Evolutionary conservation across 768 basidiomycete genomes (phyloP).

Genomic region (Phanerochaete sordida): DNA sequence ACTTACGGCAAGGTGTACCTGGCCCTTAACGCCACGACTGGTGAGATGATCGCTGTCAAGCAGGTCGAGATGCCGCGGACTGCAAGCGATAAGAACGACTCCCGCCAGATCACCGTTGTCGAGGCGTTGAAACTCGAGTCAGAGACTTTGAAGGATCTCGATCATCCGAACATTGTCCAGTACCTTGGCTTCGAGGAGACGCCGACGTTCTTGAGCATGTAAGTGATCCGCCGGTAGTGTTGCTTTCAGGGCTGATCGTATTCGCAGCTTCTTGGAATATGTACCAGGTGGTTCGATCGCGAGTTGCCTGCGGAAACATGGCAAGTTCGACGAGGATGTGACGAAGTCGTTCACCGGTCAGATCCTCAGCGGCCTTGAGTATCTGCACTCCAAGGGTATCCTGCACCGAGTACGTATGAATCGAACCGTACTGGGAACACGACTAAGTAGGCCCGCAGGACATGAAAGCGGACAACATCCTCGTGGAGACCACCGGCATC

Average conservation of each 20-base stretch:
- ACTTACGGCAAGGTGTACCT: conserved; percentile 97
- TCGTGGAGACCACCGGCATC: conserved; percentile 86
- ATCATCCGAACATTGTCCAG: conserved; percentile 96
- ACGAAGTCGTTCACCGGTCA: conserved; percentile 91
- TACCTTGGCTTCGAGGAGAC: conserved; percentile 96
- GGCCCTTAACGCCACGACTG: conserved; percentile 92
- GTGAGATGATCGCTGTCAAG: conserved; percentile 99
- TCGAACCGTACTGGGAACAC: no score
- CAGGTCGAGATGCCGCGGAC: conserved; percentile 96
- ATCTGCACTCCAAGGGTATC: conserved; percentile 89
- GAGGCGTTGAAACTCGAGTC: conserved; percentile 94
- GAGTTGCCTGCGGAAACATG: conserved; percentile 84
- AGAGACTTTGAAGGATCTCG: conserved; percentile 92
- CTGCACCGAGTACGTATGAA: conserved; percentile 74
- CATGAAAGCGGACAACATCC: conserved; percentile 96
- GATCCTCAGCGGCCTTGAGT: conserved; percentile 88
- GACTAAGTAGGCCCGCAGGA: no score
- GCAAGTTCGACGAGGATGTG: conserved; percentile 88
- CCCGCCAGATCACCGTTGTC: conserved; percentile 79
- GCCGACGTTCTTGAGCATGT: conserved; percentile 88
- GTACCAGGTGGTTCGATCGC: conserved; percentile 97
- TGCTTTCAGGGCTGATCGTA: not conserved
- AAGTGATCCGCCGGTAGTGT: conserved; percentile 30
- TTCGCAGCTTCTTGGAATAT: conserved; percentile 90
- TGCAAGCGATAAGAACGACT: conserved; percentile 86